These are phyloP conservation scores for Geotrichum klebahnii DNA, from an alignment of 1,139 yeast species.

Conservation along the genomic window DNA sequence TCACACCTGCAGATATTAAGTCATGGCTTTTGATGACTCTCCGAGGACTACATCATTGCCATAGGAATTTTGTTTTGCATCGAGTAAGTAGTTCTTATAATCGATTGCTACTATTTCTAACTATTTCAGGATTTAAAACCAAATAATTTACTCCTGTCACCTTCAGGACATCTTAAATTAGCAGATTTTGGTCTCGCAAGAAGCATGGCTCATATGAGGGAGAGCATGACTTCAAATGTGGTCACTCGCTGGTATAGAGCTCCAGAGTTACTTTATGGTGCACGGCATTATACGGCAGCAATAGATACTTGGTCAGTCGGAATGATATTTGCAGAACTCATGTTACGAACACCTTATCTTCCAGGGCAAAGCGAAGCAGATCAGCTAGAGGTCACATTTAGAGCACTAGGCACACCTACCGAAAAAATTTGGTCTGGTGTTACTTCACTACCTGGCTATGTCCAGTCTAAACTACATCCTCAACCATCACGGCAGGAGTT, in stretches of 20 bases:
- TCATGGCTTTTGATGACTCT: conserved; percentile 92
- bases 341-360: conserved; percentile 89
- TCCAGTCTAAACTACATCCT: conserved; percentile 50
- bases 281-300: conserved; percentile 81
- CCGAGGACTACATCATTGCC: conserved; percentile 93
- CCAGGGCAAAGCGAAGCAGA: conserved; percentile 90
- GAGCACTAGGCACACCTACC: conserved; percentile 94
- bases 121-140: conserved; percentile 41
- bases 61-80: conserved; percentile 81
- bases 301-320: conserved; percentile 95
- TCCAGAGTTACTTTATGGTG: conserved; percentile 86
- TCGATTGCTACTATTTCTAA: neutral
- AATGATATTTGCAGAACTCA: conserved; percentile 89
- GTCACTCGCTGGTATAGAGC: conserved; percentile 98
- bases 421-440: conserved; percentile 92
- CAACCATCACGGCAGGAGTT: conserved; percentile 79
- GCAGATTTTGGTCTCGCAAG: conserved; percentile 98
- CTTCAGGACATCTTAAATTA: conserved; percentile 79
- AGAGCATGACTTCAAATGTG: conserved; percentile 76
- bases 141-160: conserved; percentile 72
- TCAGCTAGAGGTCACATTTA: conserved; percentile 84
- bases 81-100: conserved; percentile 39
- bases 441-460: conserved; percentile 69
- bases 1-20: conserved; percentile 83
- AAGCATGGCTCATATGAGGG: conserved; percentile 69